These are phyloP conservation scores for Glycine soja DNA, from an alignment of 306 rosid genomes.

Conservation along the genomic window DNA sequence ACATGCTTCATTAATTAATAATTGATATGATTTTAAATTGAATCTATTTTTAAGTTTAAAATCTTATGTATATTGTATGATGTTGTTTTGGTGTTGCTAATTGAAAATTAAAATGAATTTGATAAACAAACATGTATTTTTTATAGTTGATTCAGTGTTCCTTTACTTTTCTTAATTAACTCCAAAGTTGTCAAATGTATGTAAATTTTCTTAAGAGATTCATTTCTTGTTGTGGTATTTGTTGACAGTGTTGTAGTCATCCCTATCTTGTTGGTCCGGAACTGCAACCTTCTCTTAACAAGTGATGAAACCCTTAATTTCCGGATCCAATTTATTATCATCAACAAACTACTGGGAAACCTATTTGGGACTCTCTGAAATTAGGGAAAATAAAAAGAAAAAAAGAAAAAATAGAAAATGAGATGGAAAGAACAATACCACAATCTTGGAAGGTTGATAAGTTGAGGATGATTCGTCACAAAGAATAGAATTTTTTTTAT, in stretches of 20 bases:
- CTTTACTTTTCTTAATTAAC: conserved; percentile 17
- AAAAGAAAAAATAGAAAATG: too few relatives aligned
- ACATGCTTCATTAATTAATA: conserved; percentile 23
- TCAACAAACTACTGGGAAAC: too few relatives aligned
- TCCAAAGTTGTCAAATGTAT: conserved; percentile 24
- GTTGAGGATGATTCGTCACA: too few relatives aligned
- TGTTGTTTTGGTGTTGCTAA: conserved; percentile 38
- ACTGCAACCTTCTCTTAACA: conserved; percentile 50
- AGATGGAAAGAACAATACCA: too few relatives aligned
- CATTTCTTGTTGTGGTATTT: conserved; percentile 31
- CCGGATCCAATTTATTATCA: too few relatives aligned
- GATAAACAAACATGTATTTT: neutral
- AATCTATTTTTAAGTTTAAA: conserved; percentile 3
- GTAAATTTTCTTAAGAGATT: conserved; percentile 34
- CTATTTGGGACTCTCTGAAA: too few relatives aligned
- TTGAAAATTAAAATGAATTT: conserved; percentile 25
- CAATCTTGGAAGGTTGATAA: too few relatives aligned
- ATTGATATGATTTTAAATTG: conserved; percentile 31
- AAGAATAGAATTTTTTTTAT: too few relatives aligned
- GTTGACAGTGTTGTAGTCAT: conserved; percentile 85
- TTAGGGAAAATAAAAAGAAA: too few relatives aligned
- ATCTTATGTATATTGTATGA: conserved; percentile 14
- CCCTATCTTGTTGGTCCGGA: conserved; percentile 70
- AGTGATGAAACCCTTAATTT: too few relatives aligned
- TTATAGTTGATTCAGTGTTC: conserved; percentile 31